Conservation (phyloP, 179 eudicot genomes). For the Corrigiola litoralis region DNA sequence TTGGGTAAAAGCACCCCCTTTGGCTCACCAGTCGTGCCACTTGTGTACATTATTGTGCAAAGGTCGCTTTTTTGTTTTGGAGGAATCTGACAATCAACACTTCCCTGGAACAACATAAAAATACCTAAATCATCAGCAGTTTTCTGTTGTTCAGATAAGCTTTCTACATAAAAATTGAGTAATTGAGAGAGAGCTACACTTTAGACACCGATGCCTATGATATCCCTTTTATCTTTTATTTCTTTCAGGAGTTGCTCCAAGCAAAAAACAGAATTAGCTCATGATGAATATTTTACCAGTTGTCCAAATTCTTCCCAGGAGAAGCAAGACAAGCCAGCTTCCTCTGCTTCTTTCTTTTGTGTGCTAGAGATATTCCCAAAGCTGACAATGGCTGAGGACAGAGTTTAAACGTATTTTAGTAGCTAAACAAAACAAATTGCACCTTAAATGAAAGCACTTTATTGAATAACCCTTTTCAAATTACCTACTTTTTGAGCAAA, state of each 20-base stretch:
- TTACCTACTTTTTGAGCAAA: conserved; percentile 70
- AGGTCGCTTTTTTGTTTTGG: conserved; percentile 46
- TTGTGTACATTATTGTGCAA: conserved; percentile 92
- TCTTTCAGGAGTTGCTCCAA: not conserved
- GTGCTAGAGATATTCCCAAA: conserved; percentile 53
- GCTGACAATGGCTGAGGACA: conserved; percentile 70
- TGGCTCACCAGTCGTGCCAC: conserved; percentile 95
- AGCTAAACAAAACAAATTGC: not conserved
- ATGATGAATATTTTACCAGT: conserved; percentile 40
- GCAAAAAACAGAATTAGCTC: not conserved
- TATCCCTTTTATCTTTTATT: no score
- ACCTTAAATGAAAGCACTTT: not conserved
- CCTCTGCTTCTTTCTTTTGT: conserved; percentile 71
- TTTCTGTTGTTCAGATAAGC: not conserved
- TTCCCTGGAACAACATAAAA: conserved; percentile 46
- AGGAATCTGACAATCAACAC: conserved; percentile 53
- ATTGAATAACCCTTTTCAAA: not conserved
- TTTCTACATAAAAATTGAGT: not conserved
- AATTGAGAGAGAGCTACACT: no score
- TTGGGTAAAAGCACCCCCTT: conserved; percentile 85
- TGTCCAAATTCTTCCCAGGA: conserved; percentile 77
- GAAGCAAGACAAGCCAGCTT: conserved; percentile 65
- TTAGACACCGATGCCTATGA: no score
- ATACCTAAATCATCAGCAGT: not conserved
- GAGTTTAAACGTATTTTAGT: not conserved